Evolutionary conservation across 306 rosid genomes (phyloP).

Genomic region (Vigna nakashimae): DNA sequence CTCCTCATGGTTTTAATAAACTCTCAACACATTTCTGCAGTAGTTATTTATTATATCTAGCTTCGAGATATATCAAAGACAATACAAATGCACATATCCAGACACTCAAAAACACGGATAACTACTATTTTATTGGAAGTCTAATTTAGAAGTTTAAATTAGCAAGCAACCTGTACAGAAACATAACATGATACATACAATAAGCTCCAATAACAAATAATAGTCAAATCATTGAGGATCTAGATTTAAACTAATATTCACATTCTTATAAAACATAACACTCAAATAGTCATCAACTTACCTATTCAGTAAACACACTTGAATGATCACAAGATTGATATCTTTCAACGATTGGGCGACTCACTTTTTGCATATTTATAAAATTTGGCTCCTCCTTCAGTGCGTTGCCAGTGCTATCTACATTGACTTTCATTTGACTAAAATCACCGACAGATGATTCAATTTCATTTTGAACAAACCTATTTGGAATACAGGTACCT

Average conservation of each 20-base stretch:
- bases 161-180: neutral
- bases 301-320: conserved; percentile 64
- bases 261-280: conserved; percentile 31
- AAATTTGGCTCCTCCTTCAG: conserved; percentile 63
- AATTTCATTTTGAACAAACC: conserved; percentile 56
- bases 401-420: conserved; percentile 54
- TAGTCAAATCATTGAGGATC: neutral
- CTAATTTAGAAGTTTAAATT: conserved; percentile 29
- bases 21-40: neutral
- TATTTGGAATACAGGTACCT: conserved; percentile 57
- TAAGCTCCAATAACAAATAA: neutral
- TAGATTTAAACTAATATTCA: conserved; percentile 30
- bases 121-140: neutral
- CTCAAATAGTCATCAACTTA: conserved; percentile 30
- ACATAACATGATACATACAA: conserved; percentile 18
- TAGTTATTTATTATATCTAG: conserved; percentile 6
- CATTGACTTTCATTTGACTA: conserved; percentile 49
- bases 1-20: conserved; percentile 10
- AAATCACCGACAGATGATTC: conserved; percentile 57
- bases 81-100: conserved; percentile 6
- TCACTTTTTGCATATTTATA: conserved; percentile 48
- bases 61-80: conserved; percentile 21
- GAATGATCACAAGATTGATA: conserved; percentile 55
- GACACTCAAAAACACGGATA: conserved; percentile 6
- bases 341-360: conserved; percentile 47